Conservation (phyloP, 768 basidiomycete genomes). For the Austroboletus eburneus region DNA sequence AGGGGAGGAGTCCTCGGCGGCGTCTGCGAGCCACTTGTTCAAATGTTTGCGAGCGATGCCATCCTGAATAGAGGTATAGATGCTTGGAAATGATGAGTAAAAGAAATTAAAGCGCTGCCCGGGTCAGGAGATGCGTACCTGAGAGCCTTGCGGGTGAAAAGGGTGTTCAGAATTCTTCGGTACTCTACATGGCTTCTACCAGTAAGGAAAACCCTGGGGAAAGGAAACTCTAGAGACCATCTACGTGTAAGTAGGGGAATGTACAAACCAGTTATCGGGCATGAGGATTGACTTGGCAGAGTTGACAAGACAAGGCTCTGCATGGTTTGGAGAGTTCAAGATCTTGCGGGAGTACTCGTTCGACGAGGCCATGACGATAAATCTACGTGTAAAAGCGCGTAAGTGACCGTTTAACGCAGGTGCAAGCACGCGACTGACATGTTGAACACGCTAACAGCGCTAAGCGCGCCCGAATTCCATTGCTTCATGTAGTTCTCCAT, state of each 20-base stretch:
- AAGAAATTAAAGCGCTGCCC: background rate
- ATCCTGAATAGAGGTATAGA: constrained; percentile 85
- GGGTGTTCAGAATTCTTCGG: constrained; percentile 80
- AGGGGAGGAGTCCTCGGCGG: constrained; percentile 43
- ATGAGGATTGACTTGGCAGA: constrained; percentile 85
- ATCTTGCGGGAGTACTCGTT: constrained; percentile 94
- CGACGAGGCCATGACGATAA: constrained; percentile 96
- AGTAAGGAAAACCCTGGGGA: constrained; percentile 87
- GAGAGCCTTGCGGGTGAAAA: constrained; percentile 94
- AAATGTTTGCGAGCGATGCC: constrained; percentile 74
- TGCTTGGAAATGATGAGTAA: constrained; percentile 38
- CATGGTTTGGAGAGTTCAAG: constrained; percentile 86
- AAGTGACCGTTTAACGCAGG: background rate
- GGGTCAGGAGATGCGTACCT: constrained; percentile 45
- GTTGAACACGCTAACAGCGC: constrained; percentile 93
- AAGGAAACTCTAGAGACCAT: background rate
- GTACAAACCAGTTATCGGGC: constrained; percentile 77
- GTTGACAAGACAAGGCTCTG: constrained; percentile 92
- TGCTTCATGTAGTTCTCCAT: constrained; percentile 90
- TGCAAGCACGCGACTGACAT: constrained; percentile 54
- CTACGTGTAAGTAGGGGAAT: background rate
- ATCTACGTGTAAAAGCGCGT: constrained; percentile 48
- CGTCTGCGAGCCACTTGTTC: constrained; percentile 61
- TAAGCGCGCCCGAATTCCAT: constrained; percentile 87
- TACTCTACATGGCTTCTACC: constrained; percentile 94